Evolutionary conservation across 129 eudicot species (phyloP).

Genomic region (Arctium minus): DNA sequence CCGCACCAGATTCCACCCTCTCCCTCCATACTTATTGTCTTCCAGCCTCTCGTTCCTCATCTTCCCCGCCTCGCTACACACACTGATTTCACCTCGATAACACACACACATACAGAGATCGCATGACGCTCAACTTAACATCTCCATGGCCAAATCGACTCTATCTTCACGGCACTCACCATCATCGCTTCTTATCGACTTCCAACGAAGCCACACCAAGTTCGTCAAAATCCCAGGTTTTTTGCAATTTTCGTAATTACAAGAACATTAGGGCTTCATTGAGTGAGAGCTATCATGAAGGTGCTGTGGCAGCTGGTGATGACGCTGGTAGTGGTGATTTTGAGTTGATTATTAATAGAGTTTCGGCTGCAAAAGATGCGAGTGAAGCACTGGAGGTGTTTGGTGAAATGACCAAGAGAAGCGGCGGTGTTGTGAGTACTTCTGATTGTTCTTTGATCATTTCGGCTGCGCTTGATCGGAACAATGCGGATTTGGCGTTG

Average conservation of each 20-base stretch:
- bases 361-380: constrained; percentile 57
- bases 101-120: constrained; percentile 14
- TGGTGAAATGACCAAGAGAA: constrained; percentile 41
- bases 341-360: constrained; percentile 34
- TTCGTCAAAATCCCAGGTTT: constrained; percentile 1
- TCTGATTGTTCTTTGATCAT: constrained; percentile 66
- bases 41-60: constrained; percentile 63
- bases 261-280: constrained; percentile 30
- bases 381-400: constrained; percentile 53
- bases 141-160: constrained; percentile 36
- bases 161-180: constrained; percentile 21
- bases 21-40: neutral
- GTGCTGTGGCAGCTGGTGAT: constrained; percentile 8
- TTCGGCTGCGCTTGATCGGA: constrained; percentile 64
- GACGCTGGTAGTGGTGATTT: constrained; percentile 29
- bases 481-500: constrained; percentile 72
- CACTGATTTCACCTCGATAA: constrained; percentile 8
- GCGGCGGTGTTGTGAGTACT: constrained; percentile 48
- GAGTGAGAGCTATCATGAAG: constrained; percentile 30
- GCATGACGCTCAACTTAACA: constrained; percentile 41
- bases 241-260: constrained; percentile 1
- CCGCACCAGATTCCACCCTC: constrained; percentile 1
- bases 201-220: neutral
- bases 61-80: constrained; percentile 21
- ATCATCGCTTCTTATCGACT: constrained; percentile 15